A percentile compares a stretch with the other conserved stretches of the same genome.
Conservation (phyloP, 192 early-diverging fungal genomes). For the Coemansia erecta region DNA sequence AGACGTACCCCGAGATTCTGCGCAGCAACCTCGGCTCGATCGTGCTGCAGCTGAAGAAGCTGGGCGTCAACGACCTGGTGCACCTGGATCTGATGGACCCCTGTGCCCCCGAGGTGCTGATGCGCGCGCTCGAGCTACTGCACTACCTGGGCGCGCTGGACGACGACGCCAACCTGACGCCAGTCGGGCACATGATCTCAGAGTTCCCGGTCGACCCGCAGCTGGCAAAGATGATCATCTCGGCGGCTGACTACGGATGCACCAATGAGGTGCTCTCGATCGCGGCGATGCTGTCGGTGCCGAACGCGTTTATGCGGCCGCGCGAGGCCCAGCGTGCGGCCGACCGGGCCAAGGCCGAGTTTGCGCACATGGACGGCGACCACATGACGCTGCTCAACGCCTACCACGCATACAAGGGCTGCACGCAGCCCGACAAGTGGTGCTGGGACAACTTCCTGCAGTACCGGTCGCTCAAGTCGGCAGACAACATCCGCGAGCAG, state of each 20-base stretch:
- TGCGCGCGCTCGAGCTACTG: slow-evolving; percentile 94
- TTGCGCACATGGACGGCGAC: slow-evolving; percentile 94
- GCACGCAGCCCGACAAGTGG: slow-evolving; percentile 76
- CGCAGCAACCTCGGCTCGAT: slow-evolving; percentile 94
- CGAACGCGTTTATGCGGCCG: slow-evolving; percentile 89
- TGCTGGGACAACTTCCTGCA: slow-evolving; percentile 94
- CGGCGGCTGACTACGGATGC: slow-evolving; percentile 78
- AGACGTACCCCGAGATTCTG: slow-evolving; percentile 98
- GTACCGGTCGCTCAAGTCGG: slow-evolving; percentile 80
- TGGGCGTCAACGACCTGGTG: slow-evolving; percentile 95
- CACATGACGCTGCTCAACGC: slow-evolving; percentile 96
- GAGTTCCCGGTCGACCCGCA: slow-evolving; percentile 98
- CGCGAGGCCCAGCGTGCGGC: slow-evolving; percentile 83
- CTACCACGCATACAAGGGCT: slow-evolving; percentile 82
- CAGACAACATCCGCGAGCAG: slow-evolving; percentile 90
- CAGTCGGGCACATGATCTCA: slow-evolving; percentile 80
- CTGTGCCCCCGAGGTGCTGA: slow-evolving; percentile 96
- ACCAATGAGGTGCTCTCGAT: slow-evolving; percentile 94
- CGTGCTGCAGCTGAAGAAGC: slow-evolving; percentile 95
- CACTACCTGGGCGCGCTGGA: slow-evolving; percentile 94
- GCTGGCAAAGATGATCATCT: slow-evolving; percentile 89
- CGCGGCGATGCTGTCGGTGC: slow-evolving; percentile 88
- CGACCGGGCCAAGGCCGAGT: slow-evolving; percentile 87
- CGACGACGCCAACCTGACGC: slow-evolving; percentile 92
- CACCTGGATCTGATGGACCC: slow-evolving; percentile 99